Evolutionary conservation across 345 rosid genomes (phyloP).

Genomic region (Lepidium africanum): DNA sequence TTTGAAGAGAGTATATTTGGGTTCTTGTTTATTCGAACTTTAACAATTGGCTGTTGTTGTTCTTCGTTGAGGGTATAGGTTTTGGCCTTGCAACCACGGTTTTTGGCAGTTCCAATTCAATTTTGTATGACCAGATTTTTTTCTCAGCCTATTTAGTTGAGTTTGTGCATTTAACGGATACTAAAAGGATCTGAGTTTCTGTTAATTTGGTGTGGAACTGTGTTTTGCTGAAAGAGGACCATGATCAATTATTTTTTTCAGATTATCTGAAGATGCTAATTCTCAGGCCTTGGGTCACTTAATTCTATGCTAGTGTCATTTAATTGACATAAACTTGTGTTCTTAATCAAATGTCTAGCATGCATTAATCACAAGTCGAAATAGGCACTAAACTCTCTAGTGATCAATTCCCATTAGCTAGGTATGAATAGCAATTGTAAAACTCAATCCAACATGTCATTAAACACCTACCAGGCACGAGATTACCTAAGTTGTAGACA

Average conservation of each 20-base stretch:
- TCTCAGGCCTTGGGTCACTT: no score
- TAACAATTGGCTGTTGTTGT: background rate
- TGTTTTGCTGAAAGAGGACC: background rate
- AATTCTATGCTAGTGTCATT: no score
- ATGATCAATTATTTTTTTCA: background rate
- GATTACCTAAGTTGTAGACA: no score
- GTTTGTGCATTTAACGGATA: background rate
- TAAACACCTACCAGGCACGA: no score
- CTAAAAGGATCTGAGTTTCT: background rate
- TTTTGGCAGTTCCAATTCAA: background rate
- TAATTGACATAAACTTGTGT: no score
- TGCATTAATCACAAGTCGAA: no score
- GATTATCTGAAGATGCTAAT: no score
- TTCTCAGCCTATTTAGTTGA: background rate
- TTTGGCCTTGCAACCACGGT: background rate
- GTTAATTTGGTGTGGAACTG: background rate
- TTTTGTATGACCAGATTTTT: background rate
- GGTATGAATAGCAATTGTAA: no score
- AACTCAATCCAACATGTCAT: no score
- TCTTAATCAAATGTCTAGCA: no score
- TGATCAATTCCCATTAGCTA: no score
- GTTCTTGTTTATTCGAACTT: background rate
- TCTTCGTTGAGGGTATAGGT: background rate
- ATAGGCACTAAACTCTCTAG: no score
- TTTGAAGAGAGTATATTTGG: background rate